phyloP scores from a whole-genome alignment of 306 rosid species.

The Macrotyloma uniflorum region DNA sequence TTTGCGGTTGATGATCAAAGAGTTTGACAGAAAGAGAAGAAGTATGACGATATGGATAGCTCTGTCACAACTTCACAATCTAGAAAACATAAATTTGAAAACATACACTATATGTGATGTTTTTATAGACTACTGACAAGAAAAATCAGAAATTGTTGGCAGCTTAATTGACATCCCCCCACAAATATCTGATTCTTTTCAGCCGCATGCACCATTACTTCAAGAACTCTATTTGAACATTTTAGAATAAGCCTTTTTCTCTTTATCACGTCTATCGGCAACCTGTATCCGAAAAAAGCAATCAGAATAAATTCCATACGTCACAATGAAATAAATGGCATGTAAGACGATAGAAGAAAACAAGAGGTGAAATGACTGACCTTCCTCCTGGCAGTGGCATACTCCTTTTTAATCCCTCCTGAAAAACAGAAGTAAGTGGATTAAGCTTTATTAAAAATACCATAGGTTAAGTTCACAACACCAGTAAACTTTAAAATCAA shows the following conservation, averaged over 20 bases:
- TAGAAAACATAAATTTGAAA: slow-evolving; percentile 19
- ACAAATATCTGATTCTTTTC: slow-evolving; percentile 25
- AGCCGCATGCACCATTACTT: slow-evolving; percentile 21
- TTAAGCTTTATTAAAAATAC: slow-evolving; percentile 27
- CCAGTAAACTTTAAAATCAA: slow-evolving; percentile 2
- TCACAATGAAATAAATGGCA: not conserved
- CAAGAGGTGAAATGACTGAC: slow-evolving; percentile 40
- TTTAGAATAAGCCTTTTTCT: slow-evolving; percentile 80
- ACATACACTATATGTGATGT: slow-evolving; percentile 38
- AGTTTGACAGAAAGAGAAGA: slow-evolving; percentile 31
- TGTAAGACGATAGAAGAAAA: slow-evolving; percentile 1
- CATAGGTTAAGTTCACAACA: not conserved
- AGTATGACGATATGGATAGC: not conserved
- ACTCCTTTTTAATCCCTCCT: slow-evolving; percentile 89
- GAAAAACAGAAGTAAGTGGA: slow-evolving; percentile 21
- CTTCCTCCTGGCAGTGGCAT: slow-evolving; percentile 77
- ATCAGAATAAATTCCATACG: not conserved
- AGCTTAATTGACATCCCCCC: slow-evolving; percentile 31
- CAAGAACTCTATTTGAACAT: slow-evolving; percentile 65
- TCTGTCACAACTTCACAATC: slow-evolving; percentile 17
- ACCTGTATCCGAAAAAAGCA: slow-evolving; percentile 50
- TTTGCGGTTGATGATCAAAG: slow-evolving; percentile 21
- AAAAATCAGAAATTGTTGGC: slow-evolving; percentile 36
- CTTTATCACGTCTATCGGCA: slow-evolving; percentile 71
- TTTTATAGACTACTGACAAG: slow-evolving; percentile 25